A percentile compares a stretch with the other conserved stretches of the same genome.
phyloP scores from a whole-genome alignment of 192 early-diverging fungal species.

The Obelidium mucronatum region DNA sequence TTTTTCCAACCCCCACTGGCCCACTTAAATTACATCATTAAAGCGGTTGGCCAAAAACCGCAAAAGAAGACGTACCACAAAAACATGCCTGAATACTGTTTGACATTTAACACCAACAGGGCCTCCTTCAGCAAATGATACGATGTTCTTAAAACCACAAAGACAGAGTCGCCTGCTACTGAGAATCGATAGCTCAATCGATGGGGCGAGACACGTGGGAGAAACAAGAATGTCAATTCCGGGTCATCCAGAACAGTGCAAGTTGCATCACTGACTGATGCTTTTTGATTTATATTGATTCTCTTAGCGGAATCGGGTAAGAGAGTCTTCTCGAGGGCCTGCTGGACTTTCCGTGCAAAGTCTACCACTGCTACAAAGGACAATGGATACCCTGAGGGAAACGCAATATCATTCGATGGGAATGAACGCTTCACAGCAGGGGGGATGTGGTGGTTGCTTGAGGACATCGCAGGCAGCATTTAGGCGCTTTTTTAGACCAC shows the following conservation, averaged over 20 bases:
- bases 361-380: neutral
- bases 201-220: slow-evolving; percentile 26
- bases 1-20: slow-evolving; percentile 25
- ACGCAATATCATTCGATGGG: neutral
- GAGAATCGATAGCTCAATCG: slow-evolving; percentile 8
- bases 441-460: neutral
- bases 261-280: neutral
- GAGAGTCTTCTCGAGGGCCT: neutral
- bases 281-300: neutral
- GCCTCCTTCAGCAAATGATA: slow-evolving; percentile 16
- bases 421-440: slow-evolving; percentile 1
- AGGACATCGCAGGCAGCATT: neutral
- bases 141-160: slow-evolving; percentile 21
- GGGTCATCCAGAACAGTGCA: neutral
- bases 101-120: neutral
- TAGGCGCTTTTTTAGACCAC: too few relatives aligned
- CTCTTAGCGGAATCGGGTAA: too few relatives aligned
- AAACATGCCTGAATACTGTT: neutral
- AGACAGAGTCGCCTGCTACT: slow-evolving; percentile 19
- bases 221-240: neutral
- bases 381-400: neutral
- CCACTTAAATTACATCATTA: slow-evolving; percentile 11
- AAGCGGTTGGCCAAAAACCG: neutral
- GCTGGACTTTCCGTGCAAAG: neutral
- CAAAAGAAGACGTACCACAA: neutral